phyloP scores from a whole-genome alignment of 1,284 basidiomycete species.

The Puccinia polysora region DNA sequence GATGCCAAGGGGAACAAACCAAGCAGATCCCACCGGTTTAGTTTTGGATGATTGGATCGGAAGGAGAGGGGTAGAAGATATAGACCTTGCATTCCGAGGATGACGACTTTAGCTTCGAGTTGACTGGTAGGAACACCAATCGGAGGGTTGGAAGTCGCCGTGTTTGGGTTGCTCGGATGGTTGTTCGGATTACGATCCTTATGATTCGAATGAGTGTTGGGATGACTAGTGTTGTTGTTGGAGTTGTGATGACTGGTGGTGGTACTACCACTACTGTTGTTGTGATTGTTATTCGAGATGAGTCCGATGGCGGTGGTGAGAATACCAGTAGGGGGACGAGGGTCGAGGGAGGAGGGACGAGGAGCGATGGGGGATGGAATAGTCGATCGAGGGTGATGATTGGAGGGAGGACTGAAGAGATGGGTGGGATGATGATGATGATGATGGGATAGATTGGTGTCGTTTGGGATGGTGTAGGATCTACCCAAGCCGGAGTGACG shows the following conservation, averaged over 20 bases:
- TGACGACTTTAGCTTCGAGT: slow-evolving; percentile 90
- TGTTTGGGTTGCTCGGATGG: not conserved
- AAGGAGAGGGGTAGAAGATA: slow-evolving; percentile 44
- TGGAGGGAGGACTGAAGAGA: not conserved
- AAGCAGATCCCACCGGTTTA: not conserved
- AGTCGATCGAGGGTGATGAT: no score
- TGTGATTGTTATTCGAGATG: no score
- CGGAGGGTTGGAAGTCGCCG: not conserved
- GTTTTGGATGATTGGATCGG: slow-evolving; percentile 12
- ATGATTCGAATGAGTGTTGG: not conserved
- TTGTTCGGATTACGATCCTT: not conserved
- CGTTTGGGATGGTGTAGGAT: not conserved
- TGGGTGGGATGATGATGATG: not conserved
- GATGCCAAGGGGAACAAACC: slow-evolving; percentile 7
- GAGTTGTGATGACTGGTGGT: no score
- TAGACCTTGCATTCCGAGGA: slow-evolving; percentile 87
- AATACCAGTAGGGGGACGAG: not conserved
- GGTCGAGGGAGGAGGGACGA: no score
- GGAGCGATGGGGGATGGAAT: not conserved
- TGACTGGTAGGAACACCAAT: slow-evolving; percentile 38
- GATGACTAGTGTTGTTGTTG: not conserved
- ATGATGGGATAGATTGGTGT: not conserved
- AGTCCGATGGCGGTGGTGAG: not conserved
- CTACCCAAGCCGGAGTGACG: not conserved
- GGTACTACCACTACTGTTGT: no score